Evolutionary conservation across 208 protist species (phyloP).

Genomic region (Leishmania braziliensis): DNA sequence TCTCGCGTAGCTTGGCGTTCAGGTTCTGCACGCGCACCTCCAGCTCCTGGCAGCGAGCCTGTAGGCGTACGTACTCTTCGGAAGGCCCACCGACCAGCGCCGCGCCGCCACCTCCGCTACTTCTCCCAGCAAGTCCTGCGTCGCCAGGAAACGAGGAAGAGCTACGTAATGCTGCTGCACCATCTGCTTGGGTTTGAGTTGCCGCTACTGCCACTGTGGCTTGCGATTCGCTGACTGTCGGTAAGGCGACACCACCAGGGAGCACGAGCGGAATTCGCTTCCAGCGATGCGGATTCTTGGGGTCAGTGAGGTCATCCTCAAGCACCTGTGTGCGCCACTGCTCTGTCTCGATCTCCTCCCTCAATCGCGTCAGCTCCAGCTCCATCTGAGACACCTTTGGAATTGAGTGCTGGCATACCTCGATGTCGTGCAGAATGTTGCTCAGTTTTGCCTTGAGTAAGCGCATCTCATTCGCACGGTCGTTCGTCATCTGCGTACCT

Average conservation of each 20-base stretch:
- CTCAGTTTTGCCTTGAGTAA: slow-evolving; percentile 73
- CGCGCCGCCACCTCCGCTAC: not conserved
- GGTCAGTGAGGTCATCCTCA: slow-evolving; percentile 85
- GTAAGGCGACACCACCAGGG: not conserved
- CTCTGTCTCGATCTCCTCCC: slow-evolving; percentile 87
- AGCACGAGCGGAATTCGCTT: slow-evolving; percentile 37
- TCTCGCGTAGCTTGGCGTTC: slow-evolving; percentile 96
- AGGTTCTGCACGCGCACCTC: slow-evolving; percentile 90
- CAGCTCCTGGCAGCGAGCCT: slow-evolving; percentile 88
- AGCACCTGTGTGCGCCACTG: slow-evolving; percentile 77
- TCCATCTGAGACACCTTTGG: slow-evolving; percentile 89
- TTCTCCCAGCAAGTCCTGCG: slow-evolving; percentile 5
- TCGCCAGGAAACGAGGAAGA: not conserved
- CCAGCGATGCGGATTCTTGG: slow-evolving; percentile 85
- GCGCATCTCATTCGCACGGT: slow-evolving; percentile 76
- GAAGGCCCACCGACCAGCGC: slow-evolving; percentile 47
- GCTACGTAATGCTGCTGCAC: not conserved
- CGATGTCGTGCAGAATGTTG: slow-evolving; percentile 84
- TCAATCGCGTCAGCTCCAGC: slow-evolving; percentile 69
- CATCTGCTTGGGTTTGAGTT: not conserved
- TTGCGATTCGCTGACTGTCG: not conserved
- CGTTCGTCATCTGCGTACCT: slow-evolving; percentile 83
- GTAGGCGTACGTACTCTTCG: slow-evolving; percentile 84
- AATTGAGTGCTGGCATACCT: slow-evolving; percentile 66
- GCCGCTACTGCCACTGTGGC: not conserved